A percentile compares a stretch with the other conserved stretches of the same genome.
Evolutionary conservation across 768 basidiomycete genomes (phyloP).

Genomic region (Lentinula sp.): DNA sequence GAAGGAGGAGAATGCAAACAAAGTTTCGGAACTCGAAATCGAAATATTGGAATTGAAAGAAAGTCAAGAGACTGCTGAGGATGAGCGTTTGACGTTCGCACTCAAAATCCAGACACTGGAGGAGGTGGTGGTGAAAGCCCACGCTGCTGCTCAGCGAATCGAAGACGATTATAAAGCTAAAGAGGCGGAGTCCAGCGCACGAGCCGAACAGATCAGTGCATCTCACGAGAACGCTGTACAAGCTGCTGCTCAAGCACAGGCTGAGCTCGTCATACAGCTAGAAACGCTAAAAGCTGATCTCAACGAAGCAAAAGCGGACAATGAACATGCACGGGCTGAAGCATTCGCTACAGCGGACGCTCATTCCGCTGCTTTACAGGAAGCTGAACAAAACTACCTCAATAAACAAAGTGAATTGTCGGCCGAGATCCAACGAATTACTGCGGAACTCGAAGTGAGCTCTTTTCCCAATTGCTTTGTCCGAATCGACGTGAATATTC

Average conservation of each 20-base stretch:
- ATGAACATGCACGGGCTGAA: slow-evolving; percentile 43
- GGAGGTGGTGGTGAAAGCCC: slow-evolving; percentile 44
- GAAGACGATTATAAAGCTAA: slow-evolving; percentile 39
- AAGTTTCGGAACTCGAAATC: slow-evolving; percentile 76
- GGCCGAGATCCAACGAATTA: slow-evolving; percentile 50
- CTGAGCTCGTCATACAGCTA: slow-evolving; percentile 35
- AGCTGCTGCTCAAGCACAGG: slow-evolving; percentile 36
- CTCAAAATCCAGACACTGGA: slow-evolving; percentile 46
- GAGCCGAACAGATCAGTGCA: slow-evolving; percentile 32
- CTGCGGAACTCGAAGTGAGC: slow-evolving; percentile 60
- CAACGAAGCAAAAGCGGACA: slow-evolving; percentile 33
- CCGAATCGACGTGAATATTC: neutral
- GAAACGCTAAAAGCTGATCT: slow-evolving; percentile 43
- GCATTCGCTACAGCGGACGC: slow-evolving; percentile 38
- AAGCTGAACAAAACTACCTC: slow-evolving; percentile 43
- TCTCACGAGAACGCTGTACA: slow-evolving; percentile 43
- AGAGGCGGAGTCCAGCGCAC: slow-evolving; percentile 36
- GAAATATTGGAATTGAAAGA: slow-evolving; percentile 78
- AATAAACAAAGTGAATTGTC: slow-evolving; percentile 46
- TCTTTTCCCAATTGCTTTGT: neutral
- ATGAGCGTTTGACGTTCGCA: slow-evolving; percentile 42
- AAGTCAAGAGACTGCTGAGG: slow-evolving; percentile 57
- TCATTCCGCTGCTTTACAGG: slow-evolving; percentile 43
- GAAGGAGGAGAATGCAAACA: slow-evolving; percentile 64
- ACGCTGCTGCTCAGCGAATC: slow-evolving; percentile 41